Evolutionary conservation across 768 basidiomycete species (phyloP), one percentile per base, ranked within the genome.

Genomic region (Boletales sp.): DNA sequence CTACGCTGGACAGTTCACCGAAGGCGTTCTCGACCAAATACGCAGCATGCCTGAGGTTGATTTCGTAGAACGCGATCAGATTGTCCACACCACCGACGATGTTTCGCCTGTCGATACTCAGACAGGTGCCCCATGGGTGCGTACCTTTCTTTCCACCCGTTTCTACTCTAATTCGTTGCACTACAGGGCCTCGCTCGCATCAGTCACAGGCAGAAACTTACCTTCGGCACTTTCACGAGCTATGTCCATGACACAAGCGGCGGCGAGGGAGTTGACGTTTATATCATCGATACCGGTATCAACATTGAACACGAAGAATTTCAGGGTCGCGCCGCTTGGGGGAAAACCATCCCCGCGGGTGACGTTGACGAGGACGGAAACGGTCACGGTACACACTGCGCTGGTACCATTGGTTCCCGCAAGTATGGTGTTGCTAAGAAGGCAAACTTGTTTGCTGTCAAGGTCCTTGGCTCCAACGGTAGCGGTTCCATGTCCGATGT

Each of bases 371-470:
- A 81, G 56, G 96, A 98, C 60, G 90, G 83, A 49, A 97, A 98
- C 68, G 96, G 96, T 55, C 96, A 99, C 63, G 96, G 95, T 36
- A 81, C 89, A 31, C 93, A 94, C 68, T 94, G 92, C 58, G 94
- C 94, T 41, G 94, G 94, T 47, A 99, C 94, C 30, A 94, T 98
- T 57, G 96, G 86, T n/a, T 93, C 90, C 5, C 72, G 74, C 62
- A 89, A 85, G 70, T 98, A 92, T 62, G 96, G 96, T 71, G 93
- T 99, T 40, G 94, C 96, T 44, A 98, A 99, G 84, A 79, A 79
- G 53, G 95, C 94, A 48, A 79, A 90, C 53, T 78, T 95, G 57
- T 77, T 87, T 56, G 93, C 93, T 32, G 92, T 95, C 69, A 95
- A 94, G 76, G 90, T 92, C 17, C 81, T 97, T 41, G 93, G 94